phyloP scores from a whole-genome alignment of 768 basidiomycete genomes.

The Crepidotus variabilis region DNA sequence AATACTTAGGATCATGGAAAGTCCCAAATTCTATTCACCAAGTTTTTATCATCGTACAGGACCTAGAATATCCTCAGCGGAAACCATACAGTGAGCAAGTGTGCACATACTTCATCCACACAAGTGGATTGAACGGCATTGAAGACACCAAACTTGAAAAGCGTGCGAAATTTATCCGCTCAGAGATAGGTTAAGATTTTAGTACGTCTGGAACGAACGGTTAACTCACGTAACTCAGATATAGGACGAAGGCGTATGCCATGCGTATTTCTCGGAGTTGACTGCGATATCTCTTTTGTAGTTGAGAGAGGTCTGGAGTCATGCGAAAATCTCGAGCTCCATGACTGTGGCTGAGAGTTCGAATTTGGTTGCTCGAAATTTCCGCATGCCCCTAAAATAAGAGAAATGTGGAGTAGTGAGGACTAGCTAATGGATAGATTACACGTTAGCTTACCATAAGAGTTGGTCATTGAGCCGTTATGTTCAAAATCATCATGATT shows the following conservation, averaged over 20 bases:
- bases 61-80: slow-evolving; percentile 36
- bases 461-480: not conserved
- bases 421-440: no score
- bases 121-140: slow-evolving; percentile 89
- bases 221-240: slow-evolving; percentile 64
- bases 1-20: not conserved
- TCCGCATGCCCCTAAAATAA: no score
- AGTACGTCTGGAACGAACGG: not conserved
- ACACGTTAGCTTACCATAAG: no score
- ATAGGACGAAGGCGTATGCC: slow-evolving; percentile 62
- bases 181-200: slow-evolving; percentile 8
- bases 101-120: slow-evolving; percentile 60
- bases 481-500: not conserved
- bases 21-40: slow-evolving; percentile 39
- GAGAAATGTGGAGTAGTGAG: no score
- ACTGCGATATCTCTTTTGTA: not conserved
- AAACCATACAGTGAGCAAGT: not conserved
- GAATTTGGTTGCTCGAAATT: not conserved
- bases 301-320: no score
- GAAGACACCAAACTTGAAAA: slow-evolving; percentile 89
- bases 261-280: slow-evolving; percentile 20
- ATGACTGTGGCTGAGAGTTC: not conserved
- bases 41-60: slow-evolving; percentile 53
- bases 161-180: slow-evolving; percentile 78
- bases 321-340: not conserved